phyloP scores from a whole-genome alignment of 495 filamentous ascomycete species.

The Chaetomium tenue region DNA sequence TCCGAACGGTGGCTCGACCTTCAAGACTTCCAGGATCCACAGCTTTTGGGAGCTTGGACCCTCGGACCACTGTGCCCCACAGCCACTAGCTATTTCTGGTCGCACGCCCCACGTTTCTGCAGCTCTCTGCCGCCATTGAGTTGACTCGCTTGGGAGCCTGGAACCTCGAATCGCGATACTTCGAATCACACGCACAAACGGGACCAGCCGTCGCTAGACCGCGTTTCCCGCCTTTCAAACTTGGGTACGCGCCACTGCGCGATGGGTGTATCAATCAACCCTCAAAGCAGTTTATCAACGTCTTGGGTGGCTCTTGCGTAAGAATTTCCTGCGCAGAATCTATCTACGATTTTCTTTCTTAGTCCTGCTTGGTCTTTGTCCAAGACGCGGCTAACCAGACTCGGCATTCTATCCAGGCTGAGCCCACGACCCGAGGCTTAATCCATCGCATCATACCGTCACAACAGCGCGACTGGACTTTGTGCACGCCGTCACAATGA shows the following conservation, averaged over 20 bases:
- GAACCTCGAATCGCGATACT: neutral
- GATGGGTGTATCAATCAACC: constrained; percentile 32
- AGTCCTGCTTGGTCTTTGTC: neutral
- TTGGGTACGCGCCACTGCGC: constrained; percentile 32
- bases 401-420: constrained; percentile 1
- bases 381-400: neutral
- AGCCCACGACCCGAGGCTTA: constrained; percentile 6
- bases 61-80: constrained; percentile 7
- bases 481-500: constrained; percentile 22
- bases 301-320: constrained; percentile 28
- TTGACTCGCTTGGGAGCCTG: neutral
- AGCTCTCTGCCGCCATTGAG: constrained; percentile 1
- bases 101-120: constrained; percentile 13
- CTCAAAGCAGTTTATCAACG: constrained; percentile 15
- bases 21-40: neutral
- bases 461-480: neutral
- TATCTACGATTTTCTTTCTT: neutral
- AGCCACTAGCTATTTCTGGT: neutral
- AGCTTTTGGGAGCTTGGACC: constrained; percentile 17
- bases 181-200: neutral
- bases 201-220: neutral
- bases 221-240: neutral
- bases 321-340: constrained; percentile 4
- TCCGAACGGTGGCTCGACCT: constrained; percentile 11
- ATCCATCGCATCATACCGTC: neutral